Evolutionary conservation across 2,329 filamentous ascomycete species (phyloP), one percentile per base, ranked within the genome.

Genomic region (Shiraia sp.): DNA sequence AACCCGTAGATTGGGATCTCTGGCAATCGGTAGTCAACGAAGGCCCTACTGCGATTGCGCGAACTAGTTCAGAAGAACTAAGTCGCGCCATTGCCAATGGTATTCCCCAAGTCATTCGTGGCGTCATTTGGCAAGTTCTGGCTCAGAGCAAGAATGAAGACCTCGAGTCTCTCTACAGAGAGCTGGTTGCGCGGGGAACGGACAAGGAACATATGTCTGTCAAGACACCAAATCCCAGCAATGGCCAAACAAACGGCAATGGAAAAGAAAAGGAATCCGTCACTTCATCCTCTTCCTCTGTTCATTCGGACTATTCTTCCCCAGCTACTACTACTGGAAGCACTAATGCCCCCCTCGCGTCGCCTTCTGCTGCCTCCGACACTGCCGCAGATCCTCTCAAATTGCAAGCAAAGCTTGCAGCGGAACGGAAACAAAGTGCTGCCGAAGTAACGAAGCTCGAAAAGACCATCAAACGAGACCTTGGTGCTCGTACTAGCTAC

Each of bases 71-170:
- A 0, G 89, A 95, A 59, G 91, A 96, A 66, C 75, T 99, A 42
- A 96, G 92, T 63, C 83, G 80, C 53, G 91, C 93, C 15, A 96
- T 99, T 57, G 88, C 92, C 35, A 88, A 86, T 27, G 93, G 93
- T 23, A 99, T 99, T 42, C 93, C 93, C 1, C 90, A 86, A 54
- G 92, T 91, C 3, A 96, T 99, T 48, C 85, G 93, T 44, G 95
- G 93, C n/a, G 93, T 99, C 2, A 91, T 99, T 36, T 99, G 93
- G 93, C 93, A 99, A 71, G 92, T 97, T 6, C 75, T 99, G 48
- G 90, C 93, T 3, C 90, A 96, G 64, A 96, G 91, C 73, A 95
- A 96, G 70, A 95, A 90, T 57, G 87, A 92, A 47, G 90, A 95
- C 31, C 75, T 99, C 13, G 93, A 99, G 70, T 73, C 78, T 12